phyloP scores from a whole-genome alignment of 1,139 yeast genomes.

The Kodamaea fungicola region DNA sequence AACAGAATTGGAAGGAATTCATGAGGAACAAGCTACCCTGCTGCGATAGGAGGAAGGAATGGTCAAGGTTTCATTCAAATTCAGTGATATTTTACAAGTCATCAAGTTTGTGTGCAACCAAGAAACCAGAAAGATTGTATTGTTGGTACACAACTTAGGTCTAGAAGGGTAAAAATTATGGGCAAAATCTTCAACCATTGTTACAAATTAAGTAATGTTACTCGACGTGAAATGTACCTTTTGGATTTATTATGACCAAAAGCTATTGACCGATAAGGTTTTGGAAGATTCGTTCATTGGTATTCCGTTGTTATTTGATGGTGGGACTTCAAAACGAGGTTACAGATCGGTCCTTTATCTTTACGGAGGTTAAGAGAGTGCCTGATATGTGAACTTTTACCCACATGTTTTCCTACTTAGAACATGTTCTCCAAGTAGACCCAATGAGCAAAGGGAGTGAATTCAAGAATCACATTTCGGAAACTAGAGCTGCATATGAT shows the following conservation, averaged over 20 bases:
- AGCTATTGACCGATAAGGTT: conserved; percentile 62
- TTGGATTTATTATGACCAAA: conserved; percentile 78
- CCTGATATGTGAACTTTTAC: conserved; percentile 85
- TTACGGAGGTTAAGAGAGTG: conserved; percentile 82
- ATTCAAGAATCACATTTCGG: conserved; percentile 68
- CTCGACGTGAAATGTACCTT: conserved; percentile 50
- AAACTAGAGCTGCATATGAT: conserved; percentile 71
- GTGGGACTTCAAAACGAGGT: no score
- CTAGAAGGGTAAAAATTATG: no score
- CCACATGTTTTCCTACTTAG: conserved; percentile 85
- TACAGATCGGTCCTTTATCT: conserved; percentile 79
- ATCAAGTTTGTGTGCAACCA: conserved; percentile 63
- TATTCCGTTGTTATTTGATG: no score
- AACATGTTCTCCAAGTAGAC: no score
- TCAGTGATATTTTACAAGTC: conserved; percentile 77
- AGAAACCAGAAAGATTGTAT: conserved; percentile 59
- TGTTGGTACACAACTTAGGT: no score
- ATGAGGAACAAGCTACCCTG: no score
- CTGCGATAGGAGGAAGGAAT: conserved; percentile 35
- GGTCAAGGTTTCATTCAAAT: conserved; percentile 71
- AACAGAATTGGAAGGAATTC: conserved; percentile 73
- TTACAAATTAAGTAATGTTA: no score
- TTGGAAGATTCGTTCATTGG: no score
- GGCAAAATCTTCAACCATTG: no score
- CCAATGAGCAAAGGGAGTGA: conserved; percentile 59